Evolutionary conservation across 2,329 filamentous ascomycete species (phyloP), one percentile per base, ranked within the genome.

Genomic region (Phialophora chinensis): DNA sequence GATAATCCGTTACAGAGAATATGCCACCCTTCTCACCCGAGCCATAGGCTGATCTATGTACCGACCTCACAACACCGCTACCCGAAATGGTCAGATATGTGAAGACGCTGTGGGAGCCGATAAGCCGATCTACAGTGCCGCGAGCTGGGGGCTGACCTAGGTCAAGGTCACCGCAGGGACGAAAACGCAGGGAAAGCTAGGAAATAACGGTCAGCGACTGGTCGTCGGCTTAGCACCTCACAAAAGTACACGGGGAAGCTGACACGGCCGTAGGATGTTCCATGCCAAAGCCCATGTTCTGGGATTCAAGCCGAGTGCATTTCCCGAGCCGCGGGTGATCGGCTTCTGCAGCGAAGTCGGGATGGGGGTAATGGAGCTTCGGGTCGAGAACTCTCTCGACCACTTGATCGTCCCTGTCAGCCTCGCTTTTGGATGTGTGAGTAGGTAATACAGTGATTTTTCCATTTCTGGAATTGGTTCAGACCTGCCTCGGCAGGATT

Each of bases 401-500:
- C 58, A 52, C 20, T 33, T 49, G 58, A 60, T 50, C 44, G 31
- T 35, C 58, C 11, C 25, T 33, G 42, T 14, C 14, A 42, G 29
- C 25, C 6, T 23, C 44, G 58, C 20, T n/a, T 50, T 50, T 4
- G 44, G n/a, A n/a, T 31, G 25, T 23, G 27, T 23, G 44, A 14
- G 42, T 31, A 35, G 27, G 14, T 42, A 60, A n/a, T 20, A 52
- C 42, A 49, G 10, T 23, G 58, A 20, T 49, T 6, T 31, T 33
- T 23, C 47, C 42, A 33, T 20, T 60, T 47, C 44, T 49, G 58
- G 25, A 27, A 8, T 12, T 31, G 57, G 25, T 23, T 60, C 17
- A 52, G 58, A 60, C 47, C 23, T 20, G 47, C 58, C 58, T 38
- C 42, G 58, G 58, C 31, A 60, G 44, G 17, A 35, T 60, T 14